Evolutionary conservation across 768 basidiomycete genomes (phyloP).

Genomic region (Russula emetica): DNA sequence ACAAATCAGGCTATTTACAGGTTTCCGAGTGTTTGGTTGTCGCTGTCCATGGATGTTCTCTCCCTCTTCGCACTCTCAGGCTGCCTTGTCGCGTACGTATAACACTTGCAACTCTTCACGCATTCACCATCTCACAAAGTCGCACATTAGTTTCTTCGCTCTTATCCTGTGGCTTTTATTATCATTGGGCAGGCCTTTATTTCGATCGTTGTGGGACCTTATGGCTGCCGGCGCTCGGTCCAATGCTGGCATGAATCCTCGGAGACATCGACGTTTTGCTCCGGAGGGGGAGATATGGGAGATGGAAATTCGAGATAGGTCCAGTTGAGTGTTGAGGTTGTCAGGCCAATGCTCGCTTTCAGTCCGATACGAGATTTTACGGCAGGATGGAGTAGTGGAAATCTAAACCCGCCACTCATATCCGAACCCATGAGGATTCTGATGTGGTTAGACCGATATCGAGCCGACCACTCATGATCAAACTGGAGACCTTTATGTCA

Average conservation of each 20-base stretch:
- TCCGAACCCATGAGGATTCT: slow-evolving; percentile 1
- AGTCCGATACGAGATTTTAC: slow-evolving; percentile 8
- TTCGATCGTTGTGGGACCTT: slow-evolving; percentile 42
- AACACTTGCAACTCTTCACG: not conserved
- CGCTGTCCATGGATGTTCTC: slow-evolving; percentile 1
- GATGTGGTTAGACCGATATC: not conserved
- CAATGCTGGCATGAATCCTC: slow-evolving; percentile 29
- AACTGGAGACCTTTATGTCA: not conserved
- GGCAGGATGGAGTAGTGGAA: not conserved
- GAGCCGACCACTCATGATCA: not conserved
- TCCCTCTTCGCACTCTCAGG: not conserved
- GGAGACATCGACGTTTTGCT: slow-evolving; percentile 39
- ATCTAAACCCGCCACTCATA: not conserved
- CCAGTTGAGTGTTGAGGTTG: slow-evolving; percentile 27
- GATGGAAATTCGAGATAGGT: slow-evolving; percentile 46
- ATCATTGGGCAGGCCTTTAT: slow-evolving; percentile 55
- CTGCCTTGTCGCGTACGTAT: slow-evolving; percentile 13
- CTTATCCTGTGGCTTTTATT: slow-evolving; percentile 63
- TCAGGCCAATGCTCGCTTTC: not conserved
- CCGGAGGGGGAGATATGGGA: slow-evolving; percentile 57
- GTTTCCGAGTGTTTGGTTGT: too few relatives aligned
- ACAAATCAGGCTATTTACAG: slow-evolving; percentile 10
- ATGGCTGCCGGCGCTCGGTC: slow-evolving; percentile 40
- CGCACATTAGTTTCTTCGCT: slow-evolving; percentile 41
- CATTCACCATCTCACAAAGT: not conserved